A percentile compares a stretch with the other conserved stretches of the same genome.
phyloP scores from a whole-genome alignment of 371 early-diverging fungal genomes.

The Synchytrium microbalum region DNA sequence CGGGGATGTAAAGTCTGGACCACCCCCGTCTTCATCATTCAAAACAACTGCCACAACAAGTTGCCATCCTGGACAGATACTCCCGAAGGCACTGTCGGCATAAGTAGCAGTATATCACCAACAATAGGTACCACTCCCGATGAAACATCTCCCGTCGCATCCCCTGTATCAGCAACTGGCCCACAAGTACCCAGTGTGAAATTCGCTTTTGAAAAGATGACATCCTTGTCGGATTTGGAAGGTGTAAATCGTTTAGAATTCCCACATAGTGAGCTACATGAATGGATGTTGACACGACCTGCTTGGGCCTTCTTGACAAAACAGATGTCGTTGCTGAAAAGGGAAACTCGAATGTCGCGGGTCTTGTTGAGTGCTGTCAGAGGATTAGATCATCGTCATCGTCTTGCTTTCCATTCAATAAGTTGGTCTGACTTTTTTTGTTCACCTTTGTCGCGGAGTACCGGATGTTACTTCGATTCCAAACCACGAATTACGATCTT shows the following conservation, averaged over 20 bases:
- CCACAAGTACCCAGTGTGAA: not conserved
- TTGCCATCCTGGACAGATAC: no score
- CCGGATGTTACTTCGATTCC: slow-evolving; percentile 9
- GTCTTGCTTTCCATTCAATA: not conserved
- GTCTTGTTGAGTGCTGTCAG: slow-evolving; percentile 7
- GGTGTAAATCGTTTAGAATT: slow-evolving; percentile 4
- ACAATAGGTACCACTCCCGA: not conserved
- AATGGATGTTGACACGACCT: slow-evolving; percentile 10
- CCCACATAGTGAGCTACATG: not conserved
- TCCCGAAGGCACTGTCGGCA: not conserved
- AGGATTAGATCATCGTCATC: slow-evolving; percentile 4
- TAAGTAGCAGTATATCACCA: not conserved
- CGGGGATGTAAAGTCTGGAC: slow-evolving; percentile 8
- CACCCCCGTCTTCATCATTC: slow-evolving; percentile 1
- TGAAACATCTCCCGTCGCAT: no score
- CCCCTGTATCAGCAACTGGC: not conserved
- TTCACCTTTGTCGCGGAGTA: no score
- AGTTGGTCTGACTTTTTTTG: no score
- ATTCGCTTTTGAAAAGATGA: not conserved
- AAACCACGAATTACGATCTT: slow-evolving; percentile 8
- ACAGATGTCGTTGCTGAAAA: slow-evolving; percentile 9
- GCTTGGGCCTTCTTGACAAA: slow-evolving; percentile 1
- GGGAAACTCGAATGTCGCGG: slow-evolving; percentile 9
- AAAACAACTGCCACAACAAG: no score
- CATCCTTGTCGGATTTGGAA: not conserved